phyloP scores from a whole-genome alignment of 768 basidiomycete genomes.

The Albatrellus ellisii region DNA sequence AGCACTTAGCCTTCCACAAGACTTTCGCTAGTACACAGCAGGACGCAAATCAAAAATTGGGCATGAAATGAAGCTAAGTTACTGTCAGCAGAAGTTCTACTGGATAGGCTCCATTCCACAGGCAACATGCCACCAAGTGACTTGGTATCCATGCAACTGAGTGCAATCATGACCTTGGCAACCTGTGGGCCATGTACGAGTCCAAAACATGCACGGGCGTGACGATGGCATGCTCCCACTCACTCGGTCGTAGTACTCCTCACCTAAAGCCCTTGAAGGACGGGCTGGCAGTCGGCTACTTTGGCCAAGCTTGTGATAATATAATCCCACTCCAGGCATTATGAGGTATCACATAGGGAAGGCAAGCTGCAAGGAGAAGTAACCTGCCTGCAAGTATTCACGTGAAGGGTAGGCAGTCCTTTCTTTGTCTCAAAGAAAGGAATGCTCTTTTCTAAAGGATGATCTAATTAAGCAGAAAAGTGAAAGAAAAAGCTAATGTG shows the following conservation, averaged over 20 bases:
- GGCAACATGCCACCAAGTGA: conserved; percentile 53
- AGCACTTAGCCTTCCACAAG: conserved; percentile 47
- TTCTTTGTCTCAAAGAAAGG: conserved; percentile 40
- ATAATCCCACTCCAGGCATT: conserved; percentile 1
- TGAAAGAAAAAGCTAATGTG: neutral
- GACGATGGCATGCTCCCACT: conserved; percentile 11
- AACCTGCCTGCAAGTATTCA: conserved; percentile 48
- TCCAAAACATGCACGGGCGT: neutral
- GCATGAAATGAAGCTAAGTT: conserved; percentile 14
- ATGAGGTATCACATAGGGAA: neutral
- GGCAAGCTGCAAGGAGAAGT: neutral
- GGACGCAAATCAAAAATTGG: conserved; percentile 19
- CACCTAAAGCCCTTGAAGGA: conserved; percentile 65
- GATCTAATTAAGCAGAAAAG: neutral
- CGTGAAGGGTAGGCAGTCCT: conserved; percentile 58
- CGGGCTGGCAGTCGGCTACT: conserved; percentile 70
- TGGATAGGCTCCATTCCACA: conserved; percentile 36
- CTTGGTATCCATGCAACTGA: conserved; percentile 33
- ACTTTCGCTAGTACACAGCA: conserved; percentile 16
- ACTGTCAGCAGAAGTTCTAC: conserved; percentile 36
- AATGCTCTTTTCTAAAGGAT: neutral
- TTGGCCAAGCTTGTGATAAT: conserved; percentile 48
- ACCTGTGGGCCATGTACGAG: conserved; percentile 24
- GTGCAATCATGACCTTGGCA: conserved; percentile 30
- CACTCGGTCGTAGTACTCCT: conserved; percentile 46